Evolutionary conservation across 768 basidiomycete genomes (phyloP), one percentile per base, ranked within the genome.

Genomic region (Glaciozyma antarctica): DNA sequence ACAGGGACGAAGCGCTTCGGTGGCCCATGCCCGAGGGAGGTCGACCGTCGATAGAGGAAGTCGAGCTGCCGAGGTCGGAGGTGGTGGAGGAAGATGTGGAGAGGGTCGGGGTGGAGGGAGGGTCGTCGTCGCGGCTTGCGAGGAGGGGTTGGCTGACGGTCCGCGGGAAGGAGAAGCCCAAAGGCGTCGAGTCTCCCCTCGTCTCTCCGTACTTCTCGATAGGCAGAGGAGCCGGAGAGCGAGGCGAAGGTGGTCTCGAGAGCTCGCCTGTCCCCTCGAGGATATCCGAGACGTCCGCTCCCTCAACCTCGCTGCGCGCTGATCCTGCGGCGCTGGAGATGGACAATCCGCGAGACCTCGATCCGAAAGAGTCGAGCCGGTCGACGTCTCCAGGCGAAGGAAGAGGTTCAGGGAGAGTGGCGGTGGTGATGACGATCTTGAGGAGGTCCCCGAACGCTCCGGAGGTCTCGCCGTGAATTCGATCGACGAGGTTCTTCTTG

Each of bases 181-280:
- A 43, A 7, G 21, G 22, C 41, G 38, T 10, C 22, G 34, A 22
- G 22, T 43, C 22, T 38, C 55, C 34, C 43, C 38, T 5, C 26
- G 60, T 41, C 38, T 41, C 38, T 15, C 56, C 60, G 8, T 57
- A 43, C 28, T 44, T 48, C 10, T 13, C 13, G 10, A n/a, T 15
- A 0, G 24, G 61, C 28, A 47, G 49, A 16, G 64, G 68, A n/a
- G n/a, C n/a, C 10, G 68, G 67, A 5, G 61, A 66, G 0, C 68
- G 21, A 0, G 69, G 69, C 21, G 65, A 66, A 26, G 65, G 63
- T 30, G 69, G 69, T 22, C 64, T 59, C 48, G 65, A 66, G 56
- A 70, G 58, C 48, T 70, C 69, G 32, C 69, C 64, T 8, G 65
- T 48, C 0, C 64, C 68, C 30, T 69, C 68, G 12, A 69, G 55